phyloP scores from a whole-genome alignment of 2,329 filamentous ascomycete species.

The Ceratocystiopsis brevicomis region DNA sequence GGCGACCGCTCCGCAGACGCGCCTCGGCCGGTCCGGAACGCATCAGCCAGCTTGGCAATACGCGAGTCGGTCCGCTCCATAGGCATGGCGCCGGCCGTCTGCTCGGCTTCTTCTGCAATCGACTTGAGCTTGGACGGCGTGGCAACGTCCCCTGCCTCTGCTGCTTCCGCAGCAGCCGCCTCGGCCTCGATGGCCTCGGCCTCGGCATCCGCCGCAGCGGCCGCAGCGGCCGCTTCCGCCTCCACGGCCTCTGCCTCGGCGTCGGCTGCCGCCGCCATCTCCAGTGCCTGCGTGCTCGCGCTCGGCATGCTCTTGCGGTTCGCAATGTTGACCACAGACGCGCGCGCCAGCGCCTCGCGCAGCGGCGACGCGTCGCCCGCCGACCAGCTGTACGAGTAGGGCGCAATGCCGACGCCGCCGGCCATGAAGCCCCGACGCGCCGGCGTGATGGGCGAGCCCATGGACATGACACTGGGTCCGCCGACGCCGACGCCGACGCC shows the following conservation, averaged over 20 bases:
- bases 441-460: not conserved
- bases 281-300: constrained; percentile 3
- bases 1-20: too few species aligned
- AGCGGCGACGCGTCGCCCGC: constrained; percentile 12
- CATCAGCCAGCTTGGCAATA: too few species aligned
- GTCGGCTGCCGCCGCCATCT: constrained; percentile 3
- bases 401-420: not conserved
- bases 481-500: not conserved
- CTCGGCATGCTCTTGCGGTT: constrained; percentile 9
- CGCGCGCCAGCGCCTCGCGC: constrained; percentile 8
- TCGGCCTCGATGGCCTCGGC: not conserved
- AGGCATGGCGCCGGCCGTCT: too few species aligned
- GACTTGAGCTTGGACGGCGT: too few species aligned
- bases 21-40: too few species aligned
- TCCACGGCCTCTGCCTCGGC: not conserved
- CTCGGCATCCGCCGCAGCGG: not conserved
- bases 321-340: constrained; percentile 2
- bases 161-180: too few species aligned
- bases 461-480: not conserved
- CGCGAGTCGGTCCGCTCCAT: too few species aligned
- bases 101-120: too few species aligned
- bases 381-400: not conserved
- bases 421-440: constrained; percentile 4
- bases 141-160: too few species aligned
- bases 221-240: too few species aligned